Percentiles rank a stretch among this genome's conserved stretches.
Evolutionary conservation across 305 asterid genomes (phyloP).

Genomic region (Stenogyne calaminthoides): DNA sequence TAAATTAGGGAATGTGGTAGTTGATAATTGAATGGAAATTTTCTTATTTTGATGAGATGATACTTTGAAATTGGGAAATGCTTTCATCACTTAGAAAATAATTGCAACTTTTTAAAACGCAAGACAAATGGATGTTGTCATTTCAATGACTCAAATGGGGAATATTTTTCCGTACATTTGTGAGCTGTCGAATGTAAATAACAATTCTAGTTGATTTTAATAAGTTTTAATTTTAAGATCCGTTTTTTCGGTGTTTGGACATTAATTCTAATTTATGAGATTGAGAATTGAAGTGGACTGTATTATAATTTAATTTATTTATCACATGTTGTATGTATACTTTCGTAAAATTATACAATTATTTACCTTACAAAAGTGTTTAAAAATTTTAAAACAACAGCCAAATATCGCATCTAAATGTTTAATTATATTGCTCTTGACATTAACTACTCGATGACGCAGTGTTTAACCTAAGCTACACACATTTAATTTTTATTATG

Average conservation of each 20-base stretch:
- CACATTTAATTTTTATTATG: neutral
- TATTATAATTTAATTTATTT: no score
- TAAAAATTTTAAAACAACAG: no score
- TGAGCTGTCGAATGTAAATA: neutral
- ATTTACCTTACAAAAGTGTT: neutral
- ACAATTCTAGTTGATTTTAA: neutral
- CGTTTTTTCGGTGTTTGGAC: neutral
- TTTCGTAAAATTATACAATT: neutral
- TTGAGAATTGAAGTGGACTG: neutral
- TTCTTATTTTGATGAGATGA: neutral
- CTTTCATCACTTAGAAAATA: constrained; percentile 9
- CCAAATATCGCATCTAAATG: neutral
- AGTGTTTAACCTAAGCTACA: neutral
- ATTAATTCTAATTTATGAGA: neutral
- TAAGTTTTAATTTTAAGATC: no score
- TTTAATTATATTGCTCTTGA: neutral
- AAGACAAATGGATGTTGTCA: neutral
- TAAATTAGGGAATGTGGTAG: constrained; percentile 13
- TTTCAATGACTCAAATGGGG: neutral
- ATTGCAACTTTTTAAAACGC: neutral
- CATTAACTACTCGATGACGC: neutral
- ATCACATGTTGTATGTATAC: no score
- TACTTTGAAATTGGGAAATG: neutral
- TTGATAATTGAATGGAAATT: constrained; percentile 13
- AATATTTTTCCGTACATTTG: neutral